Evolutionary conservation across 2,329 filamentous ascomycete species (phyloP), one percentile per base, ranked within the genome.

Genomic region (Diplodia scrobiculata): DNA sequence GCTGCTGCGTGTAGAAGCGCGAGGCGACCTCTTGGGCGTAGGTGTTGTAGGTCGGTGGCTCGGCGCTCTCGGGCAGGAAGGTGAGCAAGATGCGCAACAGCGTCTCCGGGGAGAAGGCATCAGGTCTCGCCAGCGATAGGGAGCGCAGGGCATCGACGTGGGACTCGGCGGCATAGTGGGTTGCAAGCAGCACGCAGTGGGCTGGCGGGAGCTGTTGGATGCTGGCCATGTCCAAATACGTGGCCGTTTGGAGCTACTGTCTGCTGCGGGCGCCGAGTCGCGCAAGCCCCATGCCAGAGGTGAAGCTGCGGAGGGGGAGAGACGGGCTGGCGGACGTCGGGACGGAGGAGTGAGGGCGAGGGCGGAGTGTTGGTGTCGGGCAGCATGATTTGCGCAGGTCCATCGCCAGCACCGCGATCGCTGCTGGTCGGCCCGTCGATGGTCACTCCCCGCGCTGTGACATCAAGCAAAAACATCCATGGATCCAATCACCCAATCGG

Each of bases 11-110:
- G 48, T 84, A 79, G 21, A 82, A 76, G 62, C 79, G 80, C 4
- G 79, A 78, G 48, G 80, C 81, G 68, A 92, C 78, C 63, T 86
- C 83, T 70, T 84, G 77, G 19, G 92, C 73, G 62, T 91, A 84
- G 14, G 80, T 79, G 19, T 86, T 79, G 73, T 93, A 93, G 53
- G 81, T 75, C n/a, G 77, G 78, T 5, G 91, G 87, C 5, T 84
- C 84, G 5, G 87, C 73, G 51, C 84, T 88, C 76, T 94, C 91
- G 29, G 92, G 91, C 0, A 96, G 82, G 73, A 89, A 91, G 21
- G 89, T 91, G 53, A 96, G 83, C 25, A 96, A 79, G 63, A 95
- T 87, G 52, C 89, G 87, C 67, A 95, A 81, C 27, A 91, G 74
- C 14, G 92, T 79, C 66, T 90, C 86, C 52, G 84, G 83, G 32